These are phyloP conservation scores for Plasmodium blacklocki DNA, from an alignment of 169 alveolate species.

Conservation along the genomic window DNA sequence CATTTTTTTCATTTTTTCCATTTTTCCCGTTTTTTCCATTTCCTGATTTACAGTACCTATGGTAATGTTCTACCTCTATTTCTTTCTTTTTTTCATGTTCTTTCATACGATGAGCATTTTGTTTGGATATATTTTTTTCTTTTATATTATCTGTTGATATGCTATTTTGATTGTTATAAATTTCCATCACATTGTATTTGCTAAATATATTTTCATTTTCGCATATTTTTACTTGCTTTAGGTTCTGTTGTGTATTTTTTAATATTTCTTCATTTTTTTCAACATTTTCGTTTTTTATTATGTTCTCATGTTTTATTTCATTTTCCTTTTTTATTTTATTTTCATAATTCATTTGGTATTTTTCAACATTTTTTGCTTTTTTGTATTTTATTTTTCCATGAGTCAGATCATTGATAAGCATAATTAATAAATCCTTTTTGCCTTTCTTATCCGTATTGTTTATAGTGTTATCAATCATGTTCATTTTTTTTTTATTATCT, in stretches of 20 bases:
- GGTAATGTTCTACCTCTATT: slow-evolving; percentile 14
- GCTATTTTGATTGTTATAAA: slow-evolving; percentile 10
- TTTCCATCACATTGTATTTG: slow-evolving; percentile 56
- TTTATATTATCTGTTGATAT: slow-evolving; percentile 32
- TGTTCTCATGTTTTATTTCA: neutral
- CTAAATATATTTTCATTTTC: slow-evolving; percentile 55
- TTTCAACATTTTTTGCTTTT: neutral
- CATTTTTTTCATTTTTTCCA: slow-evolving; percentile 12
- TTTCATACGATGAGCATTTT: slow-evolving; percentile 8
- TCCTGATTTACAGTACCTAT: slow-evolving; percentile 28
- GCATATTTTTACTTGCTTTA: slow-evolving; percentile 66
- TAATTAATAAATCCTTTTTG: too few relatives aligned
- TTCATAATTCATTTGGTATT: neutral
- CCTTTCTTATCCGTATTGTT: neutral
- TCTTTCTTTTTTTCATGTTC: slow-evolving; percentile 19
- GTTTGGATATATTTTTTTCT: slow-evolving; percentile 4
- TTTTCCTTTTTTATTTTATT: neutral
- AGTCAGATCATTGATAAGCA: neutral
- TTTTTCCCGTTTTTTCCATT: slow-evolving; percentile 20
- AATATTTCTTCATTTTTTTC: slow-evolving; percentile 5
- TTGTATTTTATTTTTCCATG: neutral
- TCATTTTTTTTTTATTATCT: neutral
- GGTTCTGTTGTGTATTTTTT: slow-evolving; percentile 12
- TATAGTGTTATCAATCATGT: neutral
- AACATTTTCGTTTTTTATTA: slow-evolving; percentile 3